phyloP scores from a whole-genome alignment of 208 protist species.

The Leishmania lainsoni region DNA sequence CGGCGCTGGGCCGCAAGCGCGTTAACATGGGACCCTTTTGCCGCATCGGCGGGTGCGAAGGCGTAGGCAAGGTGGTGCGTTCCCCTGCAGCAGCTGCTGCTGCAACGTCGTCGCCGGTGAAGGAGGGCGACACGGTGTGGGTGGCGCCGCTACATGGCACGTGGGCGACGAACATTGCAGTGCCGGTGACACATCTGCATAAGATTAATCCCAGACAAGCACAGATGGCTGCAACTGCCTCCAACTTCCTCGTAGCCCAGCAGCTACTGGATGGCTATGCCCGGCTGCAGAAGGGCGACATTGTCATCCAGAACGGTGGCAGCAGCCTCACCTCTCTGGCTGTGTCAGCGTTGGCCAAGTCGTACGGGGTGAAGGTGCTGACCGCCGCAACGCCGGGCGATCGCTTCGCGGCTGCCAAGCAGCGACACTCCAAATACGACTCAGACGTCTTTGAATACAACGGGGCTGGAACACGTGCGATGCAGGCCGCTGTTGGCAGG shows the following conservation, averaged over 20 bases:
- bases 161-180: conserved; percentile 63
- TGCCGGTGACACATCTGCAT: conserved; percentile 44
- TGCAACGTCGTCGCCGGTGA: conserved; percentile 29
- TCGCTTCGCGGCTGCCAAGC: conserved; percentile 59
- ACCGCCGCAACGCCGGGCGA: conserved; percentile 67
- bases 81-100: conserved; percentile 8
- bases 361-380: conserved; percentile 48
- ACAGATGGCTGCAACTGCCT: conserved; percentile 64
- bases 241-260: conserved; percentile 68
- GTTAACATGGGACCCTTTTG: conserved; percentile 43
- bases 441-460: conserved; percentile 75
- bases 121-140: conserved; percentile 82
- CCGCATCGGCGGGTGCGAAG: conserved; percentile 67
- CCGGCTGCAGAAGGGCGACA: conserved; percentile 47
- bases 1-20: conserved; percentile 54
- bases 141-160: conserved; percentile 66
- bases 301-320: conserved; percentile 80
- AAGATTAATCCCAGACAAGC: conserved; percentile 57
- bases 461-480: conserved; percentile 47
- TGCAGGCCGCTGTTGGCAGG: conserved; percentile 44
- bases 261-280: conserved; percentile 69
- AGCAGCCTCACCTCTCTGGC: conserved; percentile 74
- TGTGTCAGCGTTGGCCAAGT: conserved; percentile 59
- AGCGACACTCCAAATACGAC: conserved; percentile 55
- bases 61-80: conserved; percentile 58